A percentile compares a stretch with the other conserved stretches of the same genome.
Conservation (phyloP, 2,329 filamentous ascomycete species). For the Colletotrichum sojae region DNA sequence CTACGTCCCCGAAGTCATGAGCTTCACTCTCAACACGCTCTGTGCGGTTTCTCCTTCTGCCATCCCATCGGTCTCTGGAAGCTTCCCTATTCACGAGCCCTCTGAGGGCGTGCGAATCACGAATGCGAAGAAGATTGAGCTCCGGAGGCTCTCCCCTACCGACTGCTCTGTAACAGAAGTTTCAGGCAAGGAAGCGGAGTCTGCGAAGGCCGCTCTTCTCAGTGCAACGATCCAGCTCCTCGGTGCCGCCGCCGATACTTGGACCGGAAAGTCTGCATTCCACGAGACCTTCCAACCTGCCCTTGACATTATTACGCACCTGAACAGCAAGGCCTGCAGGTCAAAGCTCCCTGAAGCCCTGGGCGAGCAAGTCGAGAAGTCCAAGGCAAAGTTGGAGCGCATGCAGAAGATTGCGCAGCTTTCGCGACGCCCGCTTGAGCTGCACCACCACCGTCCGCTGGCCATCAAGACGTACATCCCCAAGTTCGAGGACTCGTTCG, state of each 20-base stretch:
- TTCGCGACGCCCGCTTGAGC: conserved; percentile 82
- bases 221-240: conserved; percentile 76
- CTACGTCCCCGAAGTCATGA: conserved; percentile 90
- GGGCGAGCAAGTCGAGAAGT: conserved; percentile 56
- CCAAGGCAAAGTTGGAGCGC: conserved; percentile 62
- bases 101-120: conserved; percentile 65
- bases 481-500: conserved; percentile 96
- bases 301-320: conserved; percentile 70
- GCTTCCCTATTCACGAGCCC: conserved; percentile 74
- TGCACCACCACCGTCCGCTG: conserved; percentile 90
- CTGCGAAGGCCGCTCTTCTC: conserved; percentile 71
- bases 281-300: conserved; percentile 82
- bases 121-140: conserved; percentile 54
- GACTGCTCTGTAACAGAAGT: conserved; percentile 63
- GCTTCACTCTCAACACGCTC: conserved; percentile 84
- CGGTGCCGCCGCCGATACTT: conserved; percentile 78
- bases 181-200: conserved; percentile 45
- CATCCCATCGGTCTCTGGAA: conserved; percentile 61
- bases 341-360: conserved; percentile 64
- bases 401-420: conserved; percentile 74
- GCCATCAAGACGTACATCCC: conserved; percentile 91
- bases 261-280: conserved; percentile 82
- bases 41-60: conserved; percentile 74
- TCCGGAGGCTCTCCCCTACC: conserved; percentile 70
- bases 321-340: conserved; percentile 68